These are phyloP conservation scores for Astragalus membranaceus DNA, from an alignment of 306 rosid genomes.

Conservation along the genomic window DNA sequence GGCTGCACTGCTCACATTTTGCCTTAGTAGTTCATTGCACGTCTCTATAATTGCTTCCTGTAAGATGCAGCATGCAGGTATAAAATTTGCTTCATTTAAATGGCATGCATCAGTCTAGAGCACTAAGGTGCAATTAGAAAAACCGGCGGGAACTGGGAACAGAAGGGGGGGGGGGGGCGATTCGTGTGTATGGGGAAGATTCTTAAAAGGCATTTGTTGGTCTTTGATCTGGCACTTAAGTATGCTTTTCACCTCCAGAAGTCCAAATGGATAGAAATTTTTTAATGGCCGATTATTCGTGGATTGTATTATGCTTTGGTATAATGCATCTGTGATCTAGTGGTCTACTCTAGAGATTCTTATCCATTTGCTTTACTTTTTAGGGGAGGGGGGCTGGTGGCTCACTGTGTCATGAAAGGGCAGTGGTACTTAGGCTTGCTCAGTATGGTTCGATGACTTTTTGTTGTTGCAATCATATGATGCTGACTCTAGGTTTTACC, in stretches of 20 bases:
- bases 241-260: background rate
- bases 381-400: background rate
- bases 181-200: constrained; percentile 6
- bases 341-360: background rate
- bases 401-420: constrained; percentile 9
- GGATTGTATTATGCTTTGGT: background rate
- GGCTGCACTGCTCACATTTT: background rate
- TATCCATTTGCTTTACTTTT: background rate
- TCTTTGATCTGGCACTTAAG: background rate
- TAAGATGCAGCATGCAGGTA: background rate
- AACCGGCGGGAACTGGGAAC: background rate
- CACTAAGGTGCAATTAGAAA: background rate
- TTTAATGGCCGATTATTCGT: background rate
- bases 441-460: background rate
- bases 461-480: background rate
- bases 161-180: background rate
- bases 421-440: background rate
- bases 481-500: background rate
- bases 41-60: background rate
- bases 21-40: background rate
- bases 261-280: constrained; percentile 5
- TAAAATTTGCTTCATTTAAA: background rate
- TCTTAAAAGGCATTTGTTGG: background rate
- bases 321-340: background rate
- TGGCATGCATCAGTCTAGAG: background rate